Percentiles rank a stretch among this genome's conserved stretches.
Conservation (phyloP, 352 stramenopile genomes). For the Elongisporangium undulatum region DNA sequence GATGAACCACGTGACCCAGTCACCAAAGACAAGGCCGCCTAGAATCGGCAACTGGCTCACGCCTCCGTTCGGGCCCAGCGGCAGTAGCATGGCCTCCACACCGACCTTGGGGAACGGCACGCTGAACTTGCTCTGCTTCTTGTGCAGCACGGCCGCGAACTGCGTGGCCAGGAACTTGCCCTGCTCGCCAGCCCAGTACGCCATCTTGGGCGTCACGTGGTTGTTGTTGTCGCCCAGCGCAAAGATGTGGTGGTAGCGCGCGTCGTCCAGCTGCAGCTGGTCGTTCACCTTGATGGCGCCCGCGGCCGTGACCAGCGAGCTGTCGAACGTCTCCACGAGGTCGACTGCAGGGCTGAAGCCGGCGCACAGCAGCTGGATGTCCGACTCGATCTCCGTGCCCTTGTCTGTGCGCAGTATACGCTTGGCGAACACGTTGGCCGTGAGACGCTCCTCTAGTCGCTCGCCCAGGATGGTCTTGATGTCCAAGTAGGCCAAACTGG, state of each 20-base stretch:
- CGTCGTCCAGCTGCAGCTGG: slow-evolving; percentile 22
- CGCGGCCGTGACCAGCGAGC: slow-evolving; percentile 7
- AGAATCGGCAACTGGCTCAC: slow-evolving; percentile 26
- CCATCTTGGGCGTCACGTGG: slow-evolving; percentile 28
- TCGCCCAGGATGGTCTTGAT: slow-evolving; percentile 44
- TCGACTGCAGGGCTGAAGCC: slow-evolving; percentile 14
- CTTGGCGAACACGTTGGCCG: slow-evolving; percentile 31
- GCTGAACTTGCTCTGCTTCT: slow-evolving; percentile 11
- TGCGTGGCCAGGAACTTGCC: slow-evolving; percentile 18
- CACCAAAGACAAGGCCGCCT: slow-evolving; percentile 22
- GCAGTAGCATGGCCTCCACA: slow-evolving; percentile 23
- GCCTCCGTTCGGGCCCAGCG: slow-evolving; percentile 25
- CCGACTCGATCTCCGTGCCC: slow-evolving; percentile 42
- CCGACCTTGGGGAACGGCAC: slow-evolving; percentile 17
- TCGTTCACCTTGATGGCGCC: slow-evolving; percentile 23
- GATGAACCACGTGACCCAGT: slow-evolving; percentile 20
- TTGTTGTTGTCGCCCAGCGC: slow-evolving; percentile 33
- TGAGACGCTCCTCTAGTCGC: slow-evolving; percentile 23
- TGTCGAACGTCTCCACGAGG: slow-evolving; percentile 18
- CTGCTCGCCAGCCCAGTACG: slow-evolving; percentile 25
- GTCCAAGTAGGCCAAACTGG: slow-evolving; percentile 10
- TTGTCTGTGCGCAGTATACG: slow-evolving; percentile 41
- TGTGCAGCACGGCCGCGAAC: slow-evolving; percentile 14
- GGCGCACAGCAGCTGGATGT: slow-evolving; percentile 40
- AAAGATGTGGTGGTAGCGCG: slow-evolving; percentile 23